Percentiles rank a stretch among this genome's conserved stretches.
Conservation (phyloP, 805 yeast species). For the Candida germanica region DNA sequence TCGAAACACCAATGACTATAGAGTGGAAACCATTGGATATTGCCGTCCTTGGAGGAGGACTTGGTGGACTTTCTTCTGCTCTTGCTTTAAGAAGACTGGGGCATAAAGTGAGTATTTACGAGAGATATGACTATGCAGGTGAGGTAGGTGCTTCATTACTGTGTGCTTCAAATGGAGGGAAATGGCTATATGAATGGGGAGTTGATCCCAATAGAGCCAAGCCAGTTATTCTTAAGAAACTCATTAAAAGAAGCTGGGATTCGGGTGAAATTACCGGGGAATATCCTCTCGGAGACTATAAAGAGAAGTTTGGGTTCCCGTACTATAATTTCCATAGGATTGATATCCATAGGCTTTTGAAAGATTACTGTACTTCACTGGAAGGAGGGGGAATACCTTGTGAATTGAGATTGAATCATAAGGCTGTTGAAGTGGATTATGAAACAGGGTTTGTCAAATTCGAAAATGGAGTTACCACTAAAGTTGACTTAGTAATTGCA, state of each 20-base stretch:
- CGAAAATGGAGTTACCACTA: constrained; percentile 20
- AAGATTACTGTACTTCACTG: constrained; percentile 15
- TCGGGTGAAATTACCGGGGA: constrained; percentile 19
- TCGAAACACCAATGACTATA: constrained; percentile 1
- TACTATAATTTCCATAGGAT: constrained; percentile 26
- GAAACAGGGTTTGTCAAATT: constrained; percentile 20
- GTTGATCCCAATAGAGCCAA: constrained; percentile 19
- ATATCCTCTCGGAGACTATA: constrained; percentile 25
- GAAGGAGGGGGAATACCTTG: constrained; percentile 22
- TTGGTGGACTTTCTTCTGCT: constrained; percentile 24
- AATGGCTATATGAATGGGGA: constrained; percentile 23
- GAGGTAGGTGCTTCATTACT: constrained; percentile 29
- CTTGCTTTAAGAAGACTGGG: constrained; percentile 22
- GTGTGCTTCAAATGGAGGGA: constrained; percentile 29
- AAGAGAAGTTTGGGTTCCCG: constrained; percentile 22
- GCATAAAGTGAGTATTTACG: constrained; percentile 23
- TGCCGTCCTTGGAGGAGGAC: constrained; percentile 24
- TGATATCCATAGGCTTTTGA: constrained; percentile 21
- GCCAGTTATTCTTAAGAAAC: constrained; percentile 21
- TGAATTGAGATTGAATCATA: constrained; percentile 15
- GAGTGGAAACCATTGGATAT: constrained; percentile 17
- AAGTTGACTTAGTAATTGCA: constrained; percentile 25
- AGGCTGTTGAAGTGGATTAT: constrained; percentile 17
- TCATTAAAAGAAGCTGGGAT: constrained; percentile 21
- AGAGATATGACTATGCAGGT: constrained; percentile 25